Evolutionary conservation across 2,329 filamentous ascomycete species (phyloP).

Genomic region (Calonectria hawksworthii): DNA sequence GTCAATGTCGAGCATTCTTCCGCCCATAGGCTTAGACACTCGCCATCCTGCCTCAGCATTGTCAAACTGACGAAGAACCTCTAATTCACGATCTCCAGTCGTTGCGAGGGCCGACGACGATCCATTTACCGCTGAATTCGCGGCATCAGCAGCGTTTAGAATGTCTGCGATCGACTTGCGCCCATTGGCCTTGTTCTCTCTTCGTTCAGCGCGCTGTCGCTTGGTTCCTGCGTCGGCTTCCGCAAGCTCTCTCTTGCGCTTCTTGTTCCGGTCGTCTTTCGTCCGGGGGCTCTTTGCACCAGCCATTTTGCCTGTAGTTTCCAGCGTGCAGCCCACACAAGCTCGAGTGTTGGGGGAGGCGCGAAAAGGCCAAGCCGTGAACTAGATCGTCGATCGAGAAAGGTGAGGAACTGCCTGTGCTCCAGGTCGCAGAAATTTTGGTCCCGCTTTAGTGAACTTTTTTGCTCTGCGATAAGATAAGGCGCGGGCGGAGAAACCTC

Average conservation of each 20-base stretch:
- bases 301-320: conserved; percentile 49
- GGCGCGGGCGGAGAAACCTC: conserved; percentile 47
- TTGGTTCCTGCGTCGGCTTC: conserved; percentile 59
- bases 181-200: conserved; percentile 47
- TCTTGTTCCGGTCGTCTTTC: conserved; percentile 57
- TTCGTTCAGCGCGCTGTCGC: conserved; percentile 53
- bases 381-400: conserved; percentile 37
- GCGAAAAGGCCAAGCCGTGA: conserved; percentile 30
- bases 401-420: conserved; percentile 32
- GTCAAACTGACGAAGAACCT: conserved; percentile 46
- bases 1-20: conserved; percentile 75
- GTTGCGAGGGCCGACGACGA: conserved; percentile 32
- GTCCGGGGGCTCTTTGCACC: conserved; percentile 49
- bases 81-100: conserved; percentile 39
- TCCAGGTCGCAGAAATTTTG: conserved; percentile 54
- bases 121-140: conserved; percentile 34
- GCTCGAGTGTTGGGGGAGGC: conserved; percentile 31
- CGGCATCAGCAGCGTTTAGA: conserved; percentile 24
- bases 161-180: conserved; percentile 29
- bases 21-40: conserved; percentile 75
- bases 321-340: conserved; percentile 22
- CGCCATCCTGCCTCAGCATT: conserved; percentile 64
- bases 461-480: conserved; percentile 58
- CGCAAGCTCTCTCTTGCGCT: conserved; percentile 62
- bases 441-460: conserved; percentile 55